Conservation (phyloP, 768 basidiomycete genomes). For the Floccularia luteovirens region DNA sequence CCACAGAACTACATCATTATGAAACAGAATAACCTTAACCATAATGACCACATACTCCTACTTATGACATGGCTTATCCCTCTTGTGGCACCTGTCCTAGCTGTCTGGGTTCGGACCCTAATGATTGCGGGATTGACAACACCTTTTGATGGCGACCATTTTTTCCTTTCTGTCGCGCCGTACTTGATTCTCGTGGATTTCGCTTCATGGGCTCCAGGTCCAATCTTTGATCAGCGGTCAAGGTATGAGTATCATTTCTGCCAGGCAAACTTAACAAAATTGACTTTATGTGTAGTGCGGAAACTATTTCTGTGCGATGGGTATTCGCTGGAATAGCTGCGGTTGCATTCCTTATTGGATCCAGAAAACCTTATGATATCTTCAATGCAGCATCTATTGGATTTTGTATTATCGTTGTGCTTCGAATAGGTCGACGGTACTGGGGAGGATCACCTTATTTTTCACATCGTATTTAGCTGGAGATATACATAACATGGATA, state of each 20-base stretch:
- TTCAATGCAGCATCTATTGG: constrained; percentile 53
- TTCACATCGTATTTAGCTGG: not conserved
- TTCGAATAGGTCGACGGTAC: constrained; percentile 42
- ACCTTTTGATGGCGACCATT: constrained; percentile 80
- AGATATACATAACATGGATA: not conserved
- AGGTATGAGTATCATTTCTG: constrained; percentile 22
- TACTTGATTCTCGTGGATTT: constrained; percentile 59
- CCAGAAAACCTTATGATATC: constrained; percentile 57
- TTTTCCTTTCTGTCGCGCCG: constrained; percentile 55
- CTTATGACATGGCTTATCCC: constrained; percentile 81
- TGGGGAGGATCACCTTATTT: constrained; percentile 35
- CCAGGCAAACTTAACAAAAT: constrained; percentile 4
- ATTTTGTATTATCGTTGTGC: constrained; percentile 34
- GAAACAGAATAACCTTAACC: constrained; percentile 29
- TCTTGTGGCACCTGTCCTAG: constrained; percentile 66
- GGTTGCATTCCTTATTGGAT: constrained; percentile 58
- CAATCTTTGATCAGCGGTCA: constrained; percentile 30
- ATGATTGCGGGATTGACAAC: constrained; percentile 71
- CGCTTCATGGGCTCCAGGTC: constrained; percentile 39
- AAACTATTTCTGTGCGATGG: constrained; percentile 41
- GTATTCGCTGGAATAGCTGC: constrained; percentile 39
- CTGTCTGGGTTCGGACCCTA: constrained; percentile 86
- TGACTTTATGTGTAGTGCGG: constrained; percentile 25
- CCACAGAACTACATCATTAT: not conserved
- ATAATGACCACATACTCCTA: constrained; percentile 57